phyloP scores from a whole-genome alignment of 2,329 filamentous ascomycete genomes.

The Bipolaris oryzae region DNA sequence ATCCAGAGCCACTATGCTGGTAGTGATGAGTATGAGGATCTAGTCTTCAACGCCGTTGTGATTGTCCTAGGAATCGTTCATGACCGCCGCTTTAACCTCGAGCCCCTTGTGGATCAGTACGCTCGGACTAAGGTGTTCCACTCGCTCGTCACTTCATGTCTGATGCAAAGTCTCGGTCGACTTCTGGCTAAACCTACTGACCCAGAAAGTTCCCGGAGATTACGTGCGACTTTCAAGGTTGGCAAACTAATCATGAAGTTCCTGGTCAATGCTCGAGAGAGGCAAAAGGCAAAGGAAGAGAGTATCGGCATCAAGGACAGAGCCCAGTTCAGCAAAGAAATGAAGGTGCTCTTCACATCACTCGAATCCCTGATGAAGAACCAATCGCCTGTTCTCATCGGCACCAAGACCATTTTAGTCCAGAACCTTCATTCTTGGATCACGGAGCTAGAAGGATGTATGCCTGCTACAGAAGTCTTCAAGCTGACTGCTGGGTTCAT shows the following conservation, averaged over 20 bases:
- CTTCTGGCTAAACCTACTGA: constrained; percentile 84
- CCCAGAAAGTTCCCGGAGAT: constrained; percentile 78
- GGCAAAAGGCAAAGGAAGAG: constrained; percentile 87
- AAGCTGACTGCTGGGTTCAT: constrained; percentile 93
- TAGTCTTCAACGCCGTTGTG: constrained; percentile 89
- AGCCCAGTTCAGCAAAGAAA: constrained; percentile 79
- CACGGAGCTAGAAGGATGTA: constrained; percentile 80
- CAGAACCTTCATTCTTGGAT: constrained; percentile 98
- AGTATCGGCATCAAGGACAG: constrained; percentile 80
- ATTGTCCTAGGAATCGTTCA: constrained; percentile 91
- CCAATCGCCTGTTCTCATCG: constrained; percentile 81
- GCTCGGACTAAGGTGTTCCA: constrained; percentile 89
- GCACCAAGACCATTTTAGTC: constrained; percentile 91
- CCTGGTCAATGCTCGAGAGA: constrained; percentile 84
- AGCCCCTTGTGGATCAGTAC: constrained; percentile 89
- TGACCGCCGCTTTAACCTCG: constrained; percentile 89
- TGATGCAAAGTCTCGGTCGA: constrained; percentile 84
- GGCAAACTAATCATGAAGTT: constrained; percentile 92
- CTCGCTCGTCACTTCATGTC: constrained; percentile 85
- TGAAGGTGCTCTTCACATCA: constrained; percentile 87
- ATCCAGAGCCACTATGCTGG: constrained; percentile 91
- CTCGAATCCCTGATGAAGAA: constrained; percentile 90
- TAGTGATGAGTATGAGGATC: constrained; percentile 88
- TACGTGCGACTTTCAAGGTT: constrained; percentile 93
- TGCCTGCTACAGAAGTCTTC: constrained; percentile 83